Conservation (phyloP, 495 filamentous ascomycete genomes). For the Penicillium chermesinum region DNA sequence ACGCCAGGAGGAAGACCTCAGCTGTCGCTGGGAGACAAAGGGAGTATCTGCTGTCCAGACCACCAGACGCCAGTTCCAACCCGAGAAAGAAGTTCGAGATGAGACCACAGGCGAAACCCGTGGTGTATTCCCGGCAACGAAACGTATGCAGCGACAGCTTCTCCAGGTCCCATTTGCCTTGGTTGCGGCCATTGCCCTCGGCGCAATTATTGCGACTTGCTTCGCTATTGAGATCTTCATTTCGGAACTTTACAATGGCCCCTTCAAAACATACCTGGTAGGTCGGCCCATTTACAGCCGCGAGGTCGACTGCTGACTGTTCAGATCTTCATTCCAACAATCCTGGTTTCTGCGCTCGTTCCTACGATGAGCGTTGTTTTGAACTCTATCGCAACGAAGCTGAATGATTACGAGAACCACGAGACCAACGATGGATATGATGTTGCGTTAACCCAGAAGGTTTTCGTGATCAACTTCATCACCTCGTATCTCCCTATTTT, state of each 20-base stretch:
- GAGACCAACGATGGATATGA: constrained; percentile 78
- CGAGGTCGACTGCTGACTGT: constrained; percentile 24
- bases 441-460: constrained; percentile 76
- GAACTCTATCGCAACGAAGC: constrained; percentile 66
- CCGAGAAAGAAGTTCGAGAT: constrained; percentile 70
- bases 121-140: constrained; percentile 70
- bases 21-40: constrained; percentile 86
- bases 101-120: constrained; percentile 79
- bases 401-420: constrained; percentile 90
- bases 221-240: constrained; percentile 97
- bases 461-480: constrained; percentile 96
- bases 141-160: constrained; percentile 71
- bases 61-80: constrained; percentile 69
- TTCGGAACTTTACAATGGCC: constrained; percentile 87
- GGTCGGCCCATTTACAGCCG: constrained; percentile 16
- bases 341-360: constrained; percentile 72
- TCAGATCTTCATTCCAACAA: constrained; percentile 82
- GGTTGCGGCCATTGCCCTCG: constrained; percentile 61
- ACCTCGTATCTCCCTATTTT: constrained; percentile 91
- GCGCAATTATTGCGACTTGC: constrained; percentile 75
- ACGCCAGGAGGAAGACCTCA: constrained; percentile 84
- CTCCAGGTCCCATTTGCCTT: constrained; percentile 88
- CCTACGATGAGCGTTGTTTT: constrained; percentile 75
- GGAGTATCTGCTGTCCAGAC: constrained; percentile 78
- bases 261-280: constrained; percentile 80